phyloP scores from a whole-genome alignment of 306 rosid species.

The Arachis stenosperma region DNA sequence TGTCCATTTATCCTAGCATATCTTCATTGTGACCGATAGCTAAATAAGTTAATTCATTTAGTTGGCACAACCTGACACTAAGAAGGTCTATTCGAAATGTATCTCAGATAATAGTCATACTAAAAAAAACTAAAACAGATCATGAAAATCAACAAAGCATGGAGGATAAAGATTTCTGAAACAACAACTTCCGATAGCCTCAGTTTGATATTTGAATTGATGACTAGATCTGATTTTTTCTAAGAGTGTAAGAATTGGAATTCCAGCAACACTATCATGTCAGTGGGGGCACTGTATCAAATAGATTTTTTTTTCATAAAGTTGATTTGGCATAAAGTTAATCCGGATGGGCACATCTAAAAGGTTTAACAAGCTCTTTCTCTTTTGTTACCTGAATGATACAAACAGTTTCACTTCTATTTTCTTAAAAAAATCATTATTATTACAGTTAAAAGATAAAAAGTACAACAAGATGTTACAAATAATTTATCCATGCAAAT shows the following conservation, averaged over 20 bases:
- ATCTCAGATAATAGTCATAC: neutral
- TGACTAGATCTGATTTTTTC: conserved; percentile 17
- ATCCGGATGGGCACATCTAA: neutral
- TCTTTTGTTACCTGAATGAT: neutral
- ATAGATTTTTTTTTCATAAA: neutral
- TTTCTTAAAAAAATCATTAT: neutral
- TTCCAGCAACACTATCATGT: conserved; percentile 14
- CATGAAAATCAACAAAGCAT: neutral
- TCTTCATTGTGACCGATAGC: no score
- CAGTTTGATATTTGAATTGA: neutral
- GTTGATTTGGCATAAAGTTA: neutral
- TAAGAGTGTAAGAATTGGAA: conserved; percentile 9
- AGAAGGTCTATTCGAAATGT: neutral
- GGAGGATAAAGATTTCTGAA: conserved; percentile 7
- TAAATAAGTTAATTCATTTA: no score
- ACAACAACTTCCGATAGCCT: conserved; percentile 7
- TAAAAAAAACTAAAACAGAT: neutral
- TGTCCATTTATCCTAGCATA: neutral
- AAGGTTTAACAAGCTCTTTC: neutral
- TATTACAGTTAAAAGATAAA: neutral
- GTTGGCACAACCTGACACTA: no score
- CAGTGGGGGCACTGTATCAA: neutral
- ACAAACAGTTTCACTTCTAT: conserved; percentile 4
- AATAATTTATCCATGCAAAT: conserved; percentile 22
- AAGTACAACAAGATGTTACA: neutral